These are phyloP conservation scores for Phytopythium oedochilum DNA, from an alignment of 352 stramenopile genomes.

Conservation along the genomic window DNA sequence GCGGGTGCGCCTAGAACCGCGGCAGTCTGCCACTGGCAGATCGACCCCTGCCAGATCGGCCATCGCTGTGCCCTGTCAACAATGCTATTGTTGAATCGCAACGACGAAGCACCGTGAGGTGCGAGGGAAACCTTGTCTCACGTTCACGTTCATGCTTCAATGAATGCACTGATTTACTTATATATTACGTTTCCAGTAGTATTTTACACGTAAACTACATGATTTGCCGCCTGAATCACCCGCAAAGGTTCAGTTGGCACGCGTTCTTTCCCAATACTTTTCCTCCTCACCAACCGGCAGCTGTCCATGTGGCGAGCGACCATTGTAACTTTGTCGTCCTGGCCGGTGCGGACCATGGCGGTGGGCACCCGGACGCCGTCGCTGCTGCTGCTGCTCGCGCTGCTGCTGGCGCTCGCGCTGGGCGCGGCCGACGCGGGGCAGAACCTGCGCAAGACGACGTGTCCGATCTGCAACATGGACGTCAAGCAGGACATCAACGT, in stretches of 20 bases:
- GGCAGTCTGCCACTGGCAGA: no score
- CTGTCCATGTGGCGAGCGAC: no score
- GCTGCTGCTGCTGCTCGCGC: slow-evolving; percentile 13
- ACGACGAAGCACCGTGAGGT: not conserved
- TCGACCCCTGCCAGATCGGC: no score
- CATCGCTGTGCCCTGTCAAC: not conserved
- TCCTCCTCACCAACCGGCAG: not conserved
- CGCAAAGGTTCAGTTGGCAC: not conserved
- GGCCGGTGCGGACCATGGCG: not conserved
- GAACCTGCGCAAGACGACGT: slow-evolving; percentile 50
- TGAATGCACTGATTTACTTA: no score
- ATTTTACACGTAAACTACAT: no score
- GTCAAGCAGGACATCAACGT: slow-evolving; percentile 37
- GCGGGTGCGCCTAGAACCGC: no score
- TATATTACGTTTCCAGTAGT: no score
- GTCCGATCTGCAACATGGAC: slow-evolving; percentile 47
- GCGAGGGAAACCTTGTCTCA: no score
- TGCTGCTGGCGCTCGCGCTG: slow-evolving; percentile 21
- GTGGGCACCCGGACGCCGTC: slow-evolving; percentile 12
- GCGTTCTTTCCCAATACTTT: not conserved
- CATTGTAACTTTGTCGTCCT: not conserved
- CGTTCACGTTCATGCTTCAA: no score
- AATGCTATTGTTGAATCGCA: slow-evolving; percentile 4
- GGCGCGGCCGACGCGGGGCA: slow-evolving; percentile 23
- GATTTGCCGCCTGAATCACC: not conserved